phyloP scores from a whole-genome alignment of 1,284 basidiomycete genomes.

The Boletus semigastroideus region DNA sequence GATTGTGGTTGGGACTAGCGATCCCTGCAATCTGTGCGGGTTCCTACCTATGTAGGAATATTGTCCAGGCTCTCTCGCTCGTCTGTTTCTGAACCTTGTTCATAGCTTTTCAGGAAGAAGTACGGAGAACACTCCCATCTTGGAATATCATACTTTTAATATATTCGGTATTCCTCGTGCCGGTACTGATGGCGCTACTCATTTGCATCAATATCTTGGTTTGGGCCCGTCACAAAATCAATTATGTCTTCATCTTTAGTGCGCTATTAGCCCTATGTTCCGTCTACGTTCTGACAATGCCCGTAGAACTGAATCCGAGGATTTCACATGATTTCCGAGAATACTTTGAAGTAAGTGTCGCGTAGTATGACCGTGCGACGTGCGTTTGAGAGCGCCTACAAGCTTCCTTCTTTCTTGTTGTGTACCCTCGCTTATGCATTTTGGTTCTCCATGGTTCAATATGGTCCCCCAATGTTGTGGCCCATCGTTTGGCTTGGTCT shows the following conservation, averaged over 20 bases:
- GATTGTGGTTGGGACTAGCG: conserved; percentile 74
- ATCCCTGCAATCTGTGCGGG: conserved; percentile 76
- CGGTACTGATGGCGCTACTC: conserved; percentile 75
- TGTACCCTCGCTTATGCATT: conserved; percentile 78
- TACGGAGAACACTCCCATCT: conserved; percentile 59
- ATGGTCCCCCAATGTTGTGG: conserved; percentile 65
- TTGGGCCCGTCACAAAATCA: conserved; percentile 78
- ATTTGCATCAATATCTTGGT: conserved; percentile 81
- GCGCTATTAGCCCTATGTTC: conserved; percentile 14
- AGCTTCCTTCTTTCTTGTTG: conserved; percentile 82
- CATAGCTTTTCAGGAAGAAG: conserved; percentile 60
- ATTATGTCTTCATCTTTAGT: conserved; percentile 92
- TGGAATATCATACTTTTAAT: conserved; percentile 78
- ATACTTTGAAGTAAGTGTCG: conserved; percentile 70
- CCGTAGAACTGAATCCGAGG: conserved; percentile 71
- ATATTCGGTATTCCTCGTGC: conserved; percentile 79
- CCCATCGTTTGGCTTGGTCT: conserved; percentile 84
- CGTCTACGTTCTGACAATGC: not conserved
- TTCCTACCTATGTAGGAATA: conserved; percentile 59
- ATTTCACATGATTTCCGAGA: conserved; percentile 77
- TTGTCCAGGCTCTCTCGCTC: not conserved
- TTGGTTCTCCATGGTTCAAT: conserved; percentile 77
- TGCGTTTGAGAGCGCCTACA: conserved; percentile 5
- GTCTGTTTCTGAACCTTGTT: conserved; percentile 1
- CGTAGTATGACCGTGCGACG: not conserved